A percentile compares a stretch with the other conserved stretches of the same genome.
phyloP scores from a whole-genome alignment of 805 yeast genomes.

The Suhomyces prunicola region DNA sequence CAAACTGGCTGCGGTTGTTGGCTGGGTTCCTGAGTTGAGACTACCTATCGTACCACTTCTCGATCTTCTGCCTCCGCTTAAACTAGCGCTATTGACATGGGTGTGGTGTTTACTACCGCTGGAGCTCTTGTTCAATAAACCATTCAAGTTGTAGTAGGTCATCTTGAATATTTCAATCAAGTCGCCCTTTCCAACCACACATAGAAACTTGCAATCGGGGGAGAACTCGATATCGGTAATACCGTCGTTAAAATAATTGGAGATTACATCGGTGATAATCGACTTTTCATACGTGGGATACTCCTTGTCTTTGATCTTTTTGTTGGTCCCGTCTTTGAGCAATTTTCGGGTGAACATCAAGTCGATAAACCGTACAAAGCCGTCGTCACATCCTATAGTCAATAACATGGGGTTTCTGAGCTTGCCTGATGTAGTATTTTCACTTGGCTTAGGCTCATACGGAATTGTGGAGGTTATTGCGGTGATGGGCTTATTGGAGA shows the following conservation, averaged over 20 bases:
- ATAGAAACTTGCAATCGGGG: slow-evolving; percentile 45
- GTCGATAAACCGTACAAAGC: slow-evolving; percentile 57
- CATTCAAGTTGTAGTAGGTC: slow-evolving; percentile 40
- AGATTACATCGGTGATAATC: slow-evolving; percentile 49
- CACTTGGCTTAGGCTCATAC: slow-evolving; percentile 3
- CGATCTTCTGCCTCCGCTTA: slow-evolving; percentile 26
- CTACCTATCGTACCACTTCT: slow-evolving; percentile 41
- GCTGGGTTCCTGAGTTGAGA: slow-evolving; percentile 14
- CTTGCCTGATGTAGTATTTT: neutral
- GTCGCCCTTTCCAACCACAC: slow-evolving; percentile 55
- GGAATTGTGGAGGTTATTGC: slow-evolving; percentile 33
- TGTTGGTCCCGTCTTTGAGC: neutral
- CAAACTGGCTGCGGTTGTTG: slow-evolving; percentile 9
- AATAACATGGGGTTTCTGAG: slow-evolving; percentile 42
- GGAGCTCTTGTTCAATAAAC: slow-evolving; percentile 21
- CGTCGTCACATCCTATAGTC: slow-evolving; percentile 63
- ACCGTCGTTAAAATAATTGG: slow-evolving; percentile 66
- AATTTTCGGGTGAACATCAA: slow-evolving; percentile 30
- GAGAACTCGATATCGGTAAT: slow-evolving; percentile 48
- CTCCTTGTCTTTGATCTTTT: slow-evolving; percentile 23
- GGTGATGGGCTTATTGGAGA: slow-evolving; percentile 60
- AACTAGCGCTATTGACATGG: slow-evolving; percentile 7
- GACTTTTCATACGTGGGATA: slow-evolving; percentile 17
- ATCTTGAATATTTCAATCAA: slow-evolving; percentile 38
- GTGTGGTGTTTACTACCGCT: slow-evolving; percentile 7